Evolutionary conservation across 2,329 filamentous ascomycete genomes (phyloP).

Genomic region (Nigrospora osmanthi): DNA sequence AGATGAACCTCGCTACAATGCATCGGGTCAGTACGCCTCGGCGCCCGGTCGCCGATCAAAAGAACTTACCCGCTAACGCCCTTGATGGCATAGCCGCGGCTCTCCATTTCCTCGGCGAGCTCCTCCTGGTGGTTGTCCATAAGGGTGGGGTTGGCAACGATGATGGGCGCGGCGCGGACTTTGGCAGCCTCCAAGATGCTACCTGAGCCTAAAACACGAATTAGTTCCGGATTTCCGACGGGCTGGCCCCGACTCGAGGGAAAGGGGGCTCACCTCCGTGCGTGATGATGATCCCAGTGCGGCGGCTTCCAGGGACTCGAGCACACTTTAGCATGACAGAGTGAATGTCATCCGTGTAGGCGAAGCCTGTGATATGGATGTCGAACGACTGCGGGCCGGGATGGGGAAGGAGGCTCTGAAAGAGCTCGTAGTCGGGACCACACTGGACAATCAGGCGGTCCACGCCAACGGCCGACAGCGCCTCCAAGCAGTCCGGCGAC

Average conservation of each 20-base stretch:
- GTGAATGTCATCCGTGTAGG: conserved; percentile 58
- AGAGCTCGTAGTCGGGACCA: conserved; percentile 58
- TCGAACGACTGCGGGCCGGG: conserved; percentile 16
- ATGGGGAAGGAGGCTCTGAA: conserved; percentile 25
- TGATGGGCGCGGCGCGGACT: conserved; percentile 67
- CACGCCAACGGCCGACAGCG: conserved; percentile 53
- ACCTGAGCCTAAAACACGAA: conserved; percentile 60
- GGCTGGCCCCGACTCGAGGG: background rate
- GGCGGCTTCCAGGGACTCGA: conserved; percentile 24
- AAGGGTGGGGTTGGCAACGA: conserved; percentile 77
- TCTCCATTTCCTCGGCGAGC: conserved; percentile 68
- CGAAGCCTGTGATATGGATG: conserved; percentile 53
- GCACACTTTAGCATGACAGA: conserved; percentile 41
- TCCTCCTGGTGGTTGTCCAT: conserved; percentile 89
- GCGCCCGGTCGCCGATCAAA: background rate
- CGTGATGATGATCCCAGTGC: conserved; percentile 70
- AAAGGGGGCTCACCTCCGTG: conserved; percentile 64
- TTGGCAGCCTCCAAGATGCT: conserved; percentile 80
- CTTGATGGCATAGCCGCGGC: conserved; percentile 69
- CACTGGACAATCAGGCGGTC: conserved; percentile 74
- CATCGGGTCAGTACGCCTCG: background rate
- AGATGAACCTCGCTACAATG: background rate
- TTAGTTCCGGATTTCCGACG: background rate
- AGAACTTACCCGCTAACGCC: conserved; percentile 54
- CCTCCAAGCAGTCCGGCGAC: conserved; percentile 50